Evolutionary conservation across 2,329 filamentous ascomycete species (phyloP).

Genomic region (Aspergillus sp.): DNA sequence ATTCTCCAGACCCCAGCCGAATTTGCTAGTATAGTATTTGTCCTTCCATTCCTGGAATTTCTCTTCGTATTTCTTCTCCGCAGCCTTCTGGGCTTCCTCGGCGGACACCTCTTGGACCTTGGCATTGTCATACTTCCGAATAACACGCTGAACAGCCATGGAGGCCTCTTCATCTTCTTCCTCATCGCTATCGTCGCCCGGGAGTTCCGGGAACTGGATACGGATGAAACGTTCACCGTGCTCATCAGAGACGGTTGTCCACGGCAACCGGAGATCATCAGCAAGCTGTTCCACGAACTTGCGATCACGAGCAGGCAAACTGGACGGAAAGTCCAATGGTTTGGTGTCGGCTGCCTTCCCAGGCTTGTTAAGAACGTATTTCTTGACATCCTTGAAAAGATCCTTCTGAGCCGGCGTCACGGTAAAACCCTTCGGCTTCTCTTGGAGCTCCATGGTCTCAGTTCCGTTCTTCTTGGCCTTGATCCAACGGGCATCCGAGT

Average conservation of each 20-base stretch:
- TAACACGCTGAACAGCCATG: constrained; percentile 77
- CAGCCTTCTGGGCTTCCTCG: constrained; percentile 74
- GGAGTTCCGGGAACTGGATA: constrained; percentile 58
- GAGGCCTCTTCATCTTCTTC: constrained; percentile 81
- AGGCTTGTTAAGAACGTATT: constrained; percentile 72
- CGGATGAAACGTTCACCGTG: constrained; percentile 66
- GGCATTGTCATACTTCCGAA: constrained; percentile 89
- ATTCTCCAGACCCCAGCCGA: constrained; percentile 80
- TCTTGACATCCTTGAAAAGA: constrained; percentile 77
- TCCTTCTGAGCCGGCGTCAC: constrained; percentile 79
- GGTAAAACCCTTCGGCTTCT: constrained; percentile 62
- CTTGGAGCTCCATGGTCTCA: constrained; percentile 60
- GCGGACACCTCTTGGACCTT: constrained; percentile 76
- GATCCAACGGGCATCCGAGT: constrained; percentile 87
- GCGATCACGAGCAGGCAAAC: constrained; percentile 78
- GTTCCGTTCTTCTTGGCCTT: constrained; percentile 76
- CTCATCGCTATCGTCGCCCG: constrained; percentile 56
- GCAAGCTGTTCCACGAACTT: constrained; percentile 91
- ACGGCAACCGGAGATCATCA: constrained; percentile 63
- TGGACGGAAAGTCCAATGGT: constrained; percentile 70
- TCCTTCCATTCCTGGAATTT: constrained; percentile 95
- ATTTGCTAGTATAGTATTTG: constrained; percentile 87
- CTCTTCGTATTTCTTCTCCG: constrained; percentile 81
- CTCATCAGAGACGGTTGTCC: constrained; percentile 63
- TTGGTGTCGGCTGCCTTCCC: constrained; percentile 44